Percentiles rank a stretch among this genome's conserved stretches.
phyloP scores from a whole-genome alignment of 306 rosid species.

The Cyclanthera cordifolia region DNA sequence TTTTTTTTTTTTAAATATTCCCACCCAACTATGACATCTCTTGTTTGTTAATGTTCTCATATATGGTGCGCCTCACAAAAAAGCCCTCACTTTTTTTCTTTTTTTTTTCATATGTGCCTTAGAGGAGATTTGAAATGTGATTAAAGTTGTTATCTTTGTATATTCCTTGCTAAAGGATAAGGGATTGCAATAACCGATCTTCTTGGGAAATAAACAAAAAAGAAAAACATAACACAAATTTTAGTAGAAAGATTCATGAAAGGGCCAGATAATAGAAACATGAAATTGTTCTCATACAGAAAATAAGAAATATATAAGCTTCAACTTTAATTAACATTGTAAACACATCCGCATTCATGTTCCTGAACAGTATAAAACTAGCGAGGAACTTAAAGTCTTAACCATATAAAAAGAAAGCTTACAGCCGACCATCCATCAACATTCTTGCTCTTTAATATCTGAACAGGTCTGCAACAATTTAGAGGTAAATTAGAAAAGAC shows the following conservation, averaged over 20 bases:
- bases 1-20: too few species aligned
- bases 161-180: background rate
- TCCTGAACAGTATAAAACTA: constrained; percentile 13
- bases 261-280: background rate
- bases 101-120: background rate
- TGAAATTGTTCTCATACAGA: background rate
- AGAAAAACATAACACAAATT: background rate
- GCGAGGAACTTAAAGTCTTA: constrained; percentile 11
- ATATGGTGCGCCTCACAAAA: too few species aligned
- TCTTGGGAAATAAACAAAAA: background rate
- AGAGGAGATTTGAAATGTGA: background rate
- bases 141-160: background rate
- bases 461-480: constrained; percentile 61
- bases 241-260: background rate
- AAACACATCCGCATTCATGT: background rate
- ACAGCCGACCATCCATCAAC: constrained; percentile 81
- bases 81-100: too few species aligned
- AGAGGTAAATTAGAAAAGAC: constrained; percentile 11
- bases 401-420: constrained; percentile 29
- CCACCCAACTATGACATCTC: too few species aligned
- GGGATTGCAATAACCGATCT: background rate
- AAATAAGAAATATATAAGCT: background rate
- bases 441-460: constrained; percentile 63
- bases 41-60: too few species aligned
- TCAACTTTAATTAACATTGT: background rate